Conservation (phyloP, 2,329 filamentous ascomycete species). For the Saccharata proteae region DNA sequence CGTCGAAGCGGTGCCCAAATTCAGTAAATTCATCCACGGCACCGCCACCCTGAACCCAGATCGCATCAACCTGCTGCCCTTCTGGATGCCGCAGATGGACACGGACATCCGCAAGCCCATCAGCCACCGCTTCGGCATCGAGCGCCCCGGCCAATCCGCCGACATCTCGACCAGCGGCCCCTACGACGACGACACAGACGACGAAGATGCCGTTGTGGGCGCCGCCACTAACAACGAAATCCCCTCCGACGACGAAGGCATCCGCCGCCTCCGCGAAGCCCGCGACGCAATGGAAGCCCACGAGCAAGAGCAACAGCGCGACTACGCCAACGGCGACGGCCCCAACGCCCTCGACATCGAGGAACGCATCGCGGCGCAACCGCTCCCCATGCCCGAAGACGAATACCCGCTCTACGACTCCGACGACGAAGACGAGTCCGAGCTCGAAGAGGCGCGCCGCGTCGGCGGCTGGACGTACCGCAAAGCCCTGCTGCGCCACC, state of each 20-base stretch:
- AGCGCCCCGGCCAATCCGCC: slow-evolving; percentile 61
- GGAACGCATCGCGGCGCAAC: slow-evolving; percentile 60
- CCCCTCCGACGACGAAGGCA: slow-evolving; percentile 31
- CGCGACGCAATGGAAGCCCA: slow-evolving; percentile 39
- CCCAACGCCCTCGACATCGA: slow-evolving; percentile 57
- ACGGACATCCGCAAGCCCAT: slow-evolving; percentile 91
- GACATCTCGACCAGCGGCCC: slow-evolving; percentile 68
- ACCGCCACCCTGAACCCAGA: slow-evolving; percentile 77
- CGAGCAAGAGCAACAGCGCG: slow-evolving; percentile 35
- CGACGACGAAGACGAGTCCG: slow-evolving; percentile 66
- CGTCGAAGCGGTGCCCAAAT: slow-evolving; percentile 97
- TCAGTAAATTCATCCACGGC: slow-evolving; percentile 98
- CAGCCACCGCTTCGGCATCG: slow-evolving; percentile 82
- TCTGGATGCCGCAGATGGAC: slow-evolving; percentile 98
- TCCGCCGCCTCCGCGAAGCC: slow-evolving; percentile 37
- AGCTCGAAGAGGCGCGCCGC: slow-evolving; percentile 61
- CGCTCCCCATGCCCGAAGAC: slow-evolving; percentile 45
- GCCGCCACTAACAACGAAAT: slow-evolving; percentile 17
- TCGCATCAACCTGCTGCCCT: slow-evolving; percentile 80
- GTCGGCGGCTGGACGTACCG: slow-evolving; percentile 69
- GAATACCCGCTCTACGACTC: slow-evolving; percentile 88
- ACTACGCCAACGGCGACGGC: slow-evolving; percentile 26
- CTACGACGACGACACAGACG: slow-evolving; percentile 62
- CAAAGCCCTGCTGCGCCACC: slow-evolving; percentile 35
- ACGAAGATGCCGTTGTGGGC: slow-evolving; percentile 42